Conservation (phyloP, 345 rosid species). For the Pistacia atlantica region DNA sequence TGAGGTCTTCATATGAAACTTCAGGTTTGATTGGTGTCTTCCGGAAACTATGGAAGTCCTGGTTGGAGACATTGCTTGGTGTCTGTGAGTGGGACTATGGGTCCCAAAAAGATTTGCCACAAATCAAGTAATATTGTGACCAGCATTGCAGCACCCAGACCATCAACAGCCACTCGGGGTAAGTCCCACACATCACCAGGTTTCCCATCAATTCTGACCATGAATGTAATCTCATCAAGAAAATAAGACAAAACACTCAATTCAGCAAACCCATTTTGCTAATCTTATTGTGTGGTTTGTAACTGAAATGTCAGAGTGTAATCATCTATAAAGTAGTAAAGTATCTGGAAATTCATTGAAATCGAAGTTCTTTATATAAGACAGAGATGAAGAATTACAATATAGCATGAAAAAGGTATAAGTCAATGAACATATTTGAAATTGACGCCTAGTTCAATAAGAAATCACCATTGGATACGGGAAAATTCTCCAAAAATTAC, state of each 20-base stretch:
- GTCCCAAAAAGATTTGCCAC: conserved; percentile 95
- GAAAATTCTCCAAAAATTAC: no score
- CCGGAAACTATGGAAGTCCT: conserved; percentile 82
- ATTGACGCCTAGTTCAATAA: no score
- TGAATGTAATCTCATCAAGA: not conserved
- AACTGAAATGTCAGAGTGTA: no score
- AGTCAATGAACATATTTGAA: no score
- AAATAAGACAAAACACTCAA: not conserved
- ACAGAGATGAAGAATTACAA: no score
- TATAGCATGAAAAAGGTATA: no score
- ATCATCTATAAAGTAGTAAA: no score
- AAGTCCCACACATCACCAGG: conserved; percentile 80
- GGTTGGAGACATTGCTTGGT: conserved; percentile 63
- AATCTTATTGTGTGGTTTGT: no score
- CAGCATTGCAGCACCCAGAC: conserved; percentile 94
- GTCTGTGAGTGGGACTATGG: conserved; percentile 66
- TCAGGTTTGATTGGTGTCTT: conserved; percentile 34
- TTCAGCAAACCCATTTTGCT: no score
- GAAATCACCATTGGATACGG: no score
- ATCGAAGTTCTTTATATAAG: no score
- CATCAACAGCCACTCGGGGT: conserved; percentile 83
- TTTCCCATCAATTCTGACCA: conserved; percentile 87
- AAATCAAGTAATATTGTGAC: conserved; percentile 92
- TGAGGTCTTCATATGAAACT: not conserved
- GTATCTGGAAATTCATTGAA: no score